Evolutionary conservation across 1,284 basidiomycete genomes (phyloP), one percentile per base, ranked within the genome.

Genomic region (Cystobasidium sp.): DNA sequence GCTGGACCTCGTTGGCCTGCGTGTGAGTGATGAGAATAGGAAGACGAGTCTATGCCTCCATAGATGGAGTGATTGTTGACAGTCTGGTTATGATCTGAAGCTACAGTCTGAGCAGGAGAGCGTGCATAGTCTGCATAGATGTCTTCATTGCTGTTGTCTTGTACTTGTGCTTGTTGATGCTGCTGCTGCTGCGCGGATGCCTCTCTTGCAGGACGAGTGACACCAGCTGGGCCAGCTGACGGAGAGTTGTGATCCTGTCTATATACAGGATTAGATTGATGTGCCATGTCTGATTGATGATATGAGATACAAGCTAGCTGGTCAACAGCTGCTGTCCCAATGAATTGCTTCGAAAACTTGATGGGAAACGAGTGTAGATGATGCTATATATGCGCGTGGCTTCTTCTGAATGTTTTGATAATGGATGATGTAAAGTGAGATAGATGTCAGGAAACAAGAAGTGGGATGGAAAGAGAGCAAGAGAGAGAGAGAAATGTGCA

Each of bases 121-220:
- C 39, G 49, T 14, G 64, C 64, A 31, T 66, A 66, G 64, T 31
- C 39, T 46, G 64, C 64, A 47, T 66, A 66, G 47, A 66, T 66
- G 39, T 66, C 51, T 16, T 46, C 61, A 16, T 31, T 31, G 31
- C 31, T 31, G 31, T 31, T 31, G 31, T 31, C 31, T 31, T 31
- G 31, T 31, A 31, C 31, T 31, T 31, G 31, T 52, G 47, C 37
- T 24, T 66, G 47, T 41, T 52, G 18, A 6, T 22, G 49, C 51
- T 66, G 64, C 39, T 66, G 49, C 7, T 53, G 20, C 24, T 37
- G 24, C 18, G 44, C 31, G 12, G 61, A 24, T 47, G 9, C 18
- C 16, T 43, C 37, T 9, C 31, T 4, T 14, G 43, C 20, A 18
- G 61, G 44, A 47, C 22, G 47, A 39, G 43, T 10, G n/a, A 24